phyloP scores from a whole-genome alignment of 2,329 filamentous ascomycete genomes.

The Purpureocillium lavendulum region DNA sequence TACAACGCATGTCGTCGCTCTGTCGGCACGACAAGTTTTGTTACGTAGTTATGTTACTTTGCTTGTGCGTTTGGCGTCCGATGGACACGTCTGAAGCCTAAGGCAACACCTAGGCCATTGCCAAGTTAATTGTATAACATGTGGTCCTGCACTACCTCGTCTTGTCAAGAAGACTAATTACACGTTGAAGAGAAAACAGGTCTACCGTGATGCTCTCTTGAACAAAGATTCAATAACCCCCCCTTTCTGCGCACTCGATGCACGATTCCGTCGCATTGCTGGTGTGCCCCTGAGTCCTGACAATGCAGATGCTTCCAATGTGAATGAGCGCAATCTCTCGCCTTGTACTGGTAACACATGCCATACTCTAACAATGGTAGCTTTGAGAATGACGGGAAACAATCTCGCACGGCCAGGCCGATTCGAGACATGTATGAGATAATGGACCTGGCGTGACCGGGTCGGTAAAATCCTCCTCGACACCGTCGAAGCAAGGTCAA shows the following conservation, averaged over 20 bases:
- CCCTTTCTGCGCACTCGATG: too few species aligned
- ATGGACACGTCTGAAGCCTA: too few species aligned
- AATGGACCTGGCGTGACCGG: background rate
- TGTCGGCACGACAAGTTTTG: too few species aligned
- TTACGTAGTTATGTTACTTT: too few species aligned
- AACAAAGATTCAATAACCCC: too few species aligned
- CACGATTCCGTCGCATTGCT: too few species aligned
- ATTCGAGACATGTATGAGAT: slow-evolving; percentile 1
- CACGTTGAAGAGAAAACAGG: slow-evolving; percentile 1
- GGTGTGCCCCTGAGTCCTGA: too few species aligned
- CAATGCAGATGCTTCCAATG: too few species aligned
- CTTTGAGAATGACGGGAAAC: slow-evolving; percentile 1
- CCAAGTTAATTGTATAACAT: too few species aligned
- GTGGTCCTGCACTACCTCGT: background rate
- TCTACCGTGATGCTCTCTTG: background rate
- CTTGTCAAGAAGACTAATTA: background rate
- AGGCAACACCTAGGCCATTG: too few species aligned
- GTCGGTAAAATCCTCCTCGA: slow-evolving; percentile 7
- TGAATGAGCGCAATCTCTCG: background rate
- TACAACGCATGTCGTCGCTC: too few species aligned
- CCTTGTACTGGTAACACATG: slow-evolving; percentile 16
- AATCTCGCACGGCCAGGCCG: background rate
- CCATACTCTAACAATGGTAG: slow-evolving; percentile 8
- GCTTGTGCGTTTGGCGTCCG: too few species aligned
- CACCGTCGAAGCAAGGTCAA: slow-evolving; percentile 12